Percentiles rank a stretch among this genome's conserved stretches.
Evolutionary conservation across 2,329 filamentous ascomycete species (phyloP).

Genomic region (Tolypocladium cylindrosporum): DNA sequence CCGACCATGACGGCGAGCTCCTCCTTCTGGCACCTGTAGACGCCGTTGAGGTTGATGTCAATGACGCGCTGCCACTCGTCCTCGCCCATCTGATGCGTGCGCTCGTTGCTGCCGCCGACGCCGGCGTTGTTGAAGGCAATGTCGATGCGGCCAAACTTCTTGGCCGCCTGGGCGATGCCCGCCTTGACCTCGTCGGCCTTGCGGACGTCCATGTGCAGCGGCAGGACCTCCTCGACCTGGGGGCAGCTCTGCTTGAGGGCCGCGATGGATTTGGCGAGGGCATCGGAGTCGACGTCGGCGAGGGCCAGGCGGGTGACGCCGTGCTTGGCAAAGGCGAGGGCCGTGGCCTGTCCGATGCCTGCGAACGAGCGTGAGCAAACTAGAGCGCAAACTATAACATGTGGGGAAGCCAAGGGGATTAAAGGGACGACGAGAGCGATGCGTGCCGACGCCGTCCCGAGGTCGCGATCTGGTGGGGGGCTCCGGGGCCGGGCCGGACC

Average conservation of each 20-base stretch:
- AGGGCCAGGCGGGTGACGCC: constrained; percentile 36
- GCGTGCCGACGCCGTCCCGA: too few relatives aligned
- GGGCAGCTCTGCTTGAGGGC: constrained; percentile 27
- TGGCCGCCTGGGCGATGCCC: constrained; percentile 28
- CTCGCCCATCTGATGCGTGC: constrained; percentile 34
- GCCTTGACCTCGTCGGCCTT: constrained; percentile 30
- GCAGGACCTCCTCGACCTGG: constrained; percentile 24
- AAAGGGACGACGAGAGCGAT: too few relatives aligned
- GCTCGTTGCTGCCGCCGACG: constrained; percentile 28
- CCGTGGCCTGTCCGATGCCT: constrained; percentile 39
- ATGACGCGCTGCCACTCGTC: constrained; percentile 40
- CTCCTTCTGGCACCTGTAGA: constrained; percentile 46
- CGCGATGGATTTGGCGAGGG: constrained; percentile 19
- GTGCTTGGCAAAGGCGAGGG: constrained; percentile 35
- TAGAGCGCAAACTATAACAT: too few relatives aligned
- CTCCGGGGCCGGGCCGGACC: constrained; percentile 1
- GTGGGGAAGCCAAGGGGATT: too few relatives aligned
- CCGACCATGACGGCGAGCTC: constrained; percentile 40
- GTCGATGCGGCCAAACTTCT: constrained; percentile 42
- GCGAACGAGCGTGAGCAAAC: background rate
- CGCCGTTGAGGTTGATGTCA: constrained; percentile 43
- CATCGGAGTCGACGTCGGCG: constrained; percentile 30
- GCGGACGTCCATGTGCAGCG: constrained; percentile 34
- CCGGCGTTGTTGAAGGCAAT: constrained; percentile 47
- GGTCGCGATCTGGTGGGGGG: too few relatives aligned